These are phyloP conservation scores for Naganishia randhawae DNA, from an alignment of 768 basidiomycete genomes.

Conservation along the genomic window DNA sequence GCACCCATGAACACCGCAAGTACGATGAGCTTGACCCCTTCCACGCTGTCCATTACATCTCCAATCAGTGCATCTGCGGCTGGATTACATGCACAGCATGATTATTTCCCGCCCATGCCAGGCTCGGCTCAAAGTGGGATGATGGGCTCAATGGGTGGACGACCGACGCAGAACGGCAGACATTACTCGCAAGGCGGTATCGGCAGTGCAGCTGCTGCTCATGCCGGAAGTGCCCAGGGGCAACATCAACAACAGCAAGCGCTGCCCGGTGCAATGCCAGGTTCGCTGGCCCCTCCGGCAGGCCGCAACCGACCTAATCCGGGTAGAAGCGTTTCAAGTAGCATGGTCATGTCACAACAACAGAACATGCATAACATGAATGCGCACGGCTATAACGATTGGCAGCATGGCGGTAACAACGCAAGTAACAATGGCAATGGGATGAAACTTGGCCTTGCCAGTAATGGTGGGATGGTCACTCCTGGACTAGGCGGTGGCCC, in stretches of 20 bases:
- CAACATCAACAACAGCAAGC: neutral
- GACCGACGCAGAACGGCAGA: slow-evolving; percentile 3
- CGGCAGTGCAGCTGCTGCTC: neutral
- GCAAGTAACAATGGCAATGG: neutral
- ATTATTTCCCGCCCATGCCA: slow-evolving; percentile 16
- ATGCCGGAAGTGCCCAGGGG: neutral
- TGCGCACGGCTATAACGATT: slow-evolving; percentile 4
- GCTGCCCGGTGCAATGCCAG: neutral
- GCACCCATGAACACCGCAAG: neutral
- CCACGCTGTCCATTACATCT: neutral
- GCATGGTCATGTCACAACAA: slow-evolving; percentile 14
- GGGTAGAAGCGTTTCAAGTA: slow-evolving; percentile 19
- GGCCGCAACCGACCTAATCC: slow-evolving; percentile 15
- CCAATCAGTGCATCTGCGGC: neutral
- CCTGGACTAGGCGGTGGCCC: slow-evolving; percentile 16
- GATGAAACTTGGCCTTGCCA: slow-evolving; percentile 13
- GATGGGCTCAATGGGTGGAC: neutral
- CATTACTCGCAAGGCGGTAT: slow-evolving; percentile 12
- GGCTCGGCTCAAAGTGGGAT: neutral
- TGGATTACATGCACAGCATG: slow-evolving; percentile 4
- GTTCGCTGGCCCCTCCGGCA: neutral
- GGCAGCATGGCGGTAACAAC: slow-evolving; percentile 8
- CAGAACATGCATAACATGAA: slow-evolving; percentile 16
- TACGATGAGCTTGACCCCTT: slow-evolving; percentile 1
- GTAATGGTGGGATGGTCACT: slow-evolving; percentile 3